Percentiles rank a stretch among this genome's conserved stretches.
Evolutionary conservation across 768 basidiomycete genomes (phyloP).

Genomic region (Podaxis sp.): DNA sequence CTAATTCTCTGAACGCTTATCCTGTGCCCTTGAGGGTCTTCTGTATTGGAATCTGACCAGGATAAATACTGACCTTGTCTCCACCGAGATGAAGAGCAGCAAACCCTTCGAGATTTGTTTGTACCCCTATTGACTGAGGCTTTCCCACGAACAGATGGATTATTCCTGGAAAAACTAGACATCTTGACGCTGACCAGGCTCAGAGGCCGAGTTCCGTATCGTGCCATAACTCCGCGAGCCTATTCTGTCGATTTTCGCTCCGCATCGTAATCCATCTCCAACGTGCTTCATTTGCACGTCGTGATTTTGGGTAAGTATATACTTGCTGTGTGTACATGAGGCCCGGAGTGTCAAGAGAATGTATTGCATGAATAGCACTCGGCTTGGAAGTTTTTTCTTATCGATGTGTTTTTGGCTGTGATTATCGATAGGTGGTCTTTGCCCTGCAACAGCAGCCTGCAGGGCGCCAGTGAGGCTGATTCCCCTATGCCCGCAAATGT

Average conservation of each 20-base stretch:
- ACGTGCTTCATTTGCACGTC: slow-evolving; percentile 13
- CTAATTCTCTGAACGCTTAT: slow-evolving; percentile 4
- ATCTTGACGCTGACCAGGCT: neutral
- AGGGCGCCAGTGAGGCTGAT: slow-evolving; percentile 7
- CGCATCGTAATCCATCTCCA: slow-evolving; percentile 3
- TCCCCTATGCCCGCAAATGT: slow-evolving; percentile 16
- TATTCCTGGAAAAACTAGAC: slow-evolving; percentile 6
- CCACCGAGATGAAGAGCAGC: neutral
- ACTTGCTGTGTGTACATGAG: slow-evolving; percentile 5
- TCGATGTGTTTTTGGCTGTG: slow-evolving; percentile 14
- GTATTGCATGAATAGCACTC: neutral
- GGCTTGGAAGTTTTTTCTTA: slow-evolving; percentile 9
- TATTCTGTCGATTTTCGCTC: slow-evolving; percentile 4
- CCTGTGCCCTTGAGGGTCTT: neutral
- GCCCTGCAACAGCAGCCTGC: slow-evolving; percentile 9
- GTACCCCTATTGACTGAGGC: neutral
- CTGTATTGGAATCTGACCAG: neutral
- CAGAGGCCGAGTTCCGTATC: slow-evolving; percentile 11
- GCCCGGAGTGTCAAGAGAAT: slow-evolving; percentile 3
- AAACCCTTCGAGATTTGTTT: neutral
- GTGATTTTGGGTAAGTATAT: slow-evolving; percentile 2
- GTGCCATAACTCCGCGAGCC: slow-evolving; percentile 9
- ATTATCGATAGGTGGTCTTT: slow-evolving; percentile 11
- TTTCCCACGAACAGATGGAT: slow-evolving; percentile 6
- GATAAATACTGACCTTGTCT: neutral